A percentile compares a stretch with the other conserved stretches of the same genome.
phyloP scores from a whole-genome alignment of 1,284 basidiomycete genomes.

The Cryptococcus sp. region DNA sequence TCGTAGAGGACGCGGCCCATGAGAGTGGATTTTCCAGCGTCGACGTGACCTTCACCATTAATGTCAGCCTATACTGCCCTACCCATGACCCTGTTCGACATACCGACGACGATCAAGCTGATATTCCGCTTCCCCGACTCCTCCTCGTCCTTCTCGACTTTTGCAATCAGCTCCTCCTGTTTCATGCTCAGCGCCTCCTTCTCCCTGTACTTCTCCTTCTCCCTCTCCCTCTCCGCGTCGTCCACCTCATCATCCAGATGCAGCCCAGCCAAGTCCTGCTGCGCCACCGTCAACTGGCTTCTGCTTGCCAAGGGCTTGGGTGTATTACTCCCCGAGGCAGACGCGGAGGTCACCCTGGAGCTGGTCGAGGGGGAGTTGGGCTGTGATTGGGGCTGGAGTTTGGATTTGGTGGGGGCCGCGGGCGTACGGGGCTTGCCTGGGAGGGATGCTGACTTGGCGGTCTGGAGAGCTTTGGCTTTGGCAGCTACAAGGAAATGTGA shows the following conservation, averaged over 20 bases:
- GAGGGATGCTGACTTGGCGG: constrained; percentile 34
- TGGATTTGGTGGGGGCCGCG: constrained; percentile 13
- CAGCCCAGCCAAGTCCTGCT: constrained; percentile 65
- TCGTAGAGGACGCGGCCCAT: constrained; percentile 95
- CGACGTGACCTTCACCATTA: constrained; percentile 76
- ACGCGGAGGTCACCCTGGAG: constrained; percentile 23
- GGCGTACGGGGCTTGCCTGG: constrained; percentile 35
- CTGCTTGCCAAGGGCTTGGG: constrained; percentile 47
- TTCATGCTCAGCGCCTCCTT: constrained; percentile 66
- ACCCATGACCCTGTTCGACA: constrained; percentile 36
- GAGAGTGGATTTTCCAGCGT: constrained; percentile 96
- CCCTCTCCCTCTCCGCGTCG: constrained; percentile 50
- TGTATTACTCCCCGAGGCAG: constrained; percentile 20
- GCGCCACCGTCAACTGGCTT: constrained; percentile 46
- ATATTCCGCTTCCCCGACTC: constrained; percentile 64
- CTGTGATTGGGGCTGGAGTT: constrained; percentile 19
- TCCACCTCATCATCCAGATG: constrained; percentile 58
- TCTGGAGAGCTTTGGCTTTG: constrained; percentile 24
- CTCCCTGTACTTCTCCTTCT: constrained; percentile 54
- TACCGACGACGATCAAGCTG: constrained; percentile 90
- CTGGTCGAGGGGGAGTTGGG: constrained; percentile 19
- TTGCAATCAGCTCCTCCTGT: constrained; percentile 78
- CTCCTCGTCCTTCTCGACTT: constrained; percentile 63
- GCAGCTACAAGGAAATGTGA: constrained; percentile 19
- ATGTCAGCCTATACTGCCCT: background rate